Base-by-base conservation (phyloP, 2,329 filamentous ascomycete species). In the Botrytis cinerea region DNA sequence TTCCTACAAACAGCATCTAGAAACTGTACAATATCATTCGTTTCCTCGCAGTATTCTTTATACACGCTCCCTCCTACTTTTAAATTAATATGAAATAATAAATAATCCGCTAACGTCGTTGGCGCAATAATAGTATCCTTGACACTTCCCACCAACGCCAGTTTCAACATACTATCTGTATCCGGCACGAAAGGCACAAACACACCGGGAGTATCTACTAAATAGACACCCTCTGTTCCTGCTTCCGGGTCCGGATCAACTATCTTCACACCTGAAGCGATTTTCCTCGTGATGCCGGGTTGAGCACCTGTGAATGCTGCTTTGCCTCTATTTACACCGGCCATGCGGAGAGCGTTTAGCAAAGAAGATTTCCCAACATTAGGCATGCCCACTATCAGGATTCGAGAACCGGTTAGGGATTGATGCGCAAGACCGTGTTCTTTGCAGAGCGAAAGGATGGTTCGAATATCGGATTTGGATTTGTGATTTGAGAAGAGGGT, bases 301-400 rank as follows among this genome's bases (percentile, higher is more conserved):
- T 98, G 91, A 18, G 92, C 90, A 16, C 96, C 96, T 1, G 95
- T 98, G 75, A 85, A 87, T 54, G 95, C 93, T 1, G 90, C 95
- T 81, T 95, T 97, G 32, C 86, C 86, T 67, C 80, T 80, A 70
- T 85, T 83, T 77, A 93, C 87, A 59, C 94, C 93, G 28, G 87
- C 85, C 59, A 86, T 88, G 32, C 96, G 91, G 67, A 98, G 87
- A 25, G 91, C 89, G 82, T 99, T 99, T 60, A 99, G 89, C n/a
- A 99, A 86, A 1, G 95, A 94, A 64, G 93, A 97, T 83, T 99
- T 99, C 51, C 96, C 96, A 0, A 97, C 93, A 81, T 99, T 99
- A 51, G 96, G 96, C 95, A 99, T 98, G 72, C 96, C 96, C 22
- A 98, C 95, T 0, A 98, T 89, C 82, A 99, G 88, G 73, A 94